Conservation (phyloP, 345 rosid species). For the Sonneratia alba region DNA sequence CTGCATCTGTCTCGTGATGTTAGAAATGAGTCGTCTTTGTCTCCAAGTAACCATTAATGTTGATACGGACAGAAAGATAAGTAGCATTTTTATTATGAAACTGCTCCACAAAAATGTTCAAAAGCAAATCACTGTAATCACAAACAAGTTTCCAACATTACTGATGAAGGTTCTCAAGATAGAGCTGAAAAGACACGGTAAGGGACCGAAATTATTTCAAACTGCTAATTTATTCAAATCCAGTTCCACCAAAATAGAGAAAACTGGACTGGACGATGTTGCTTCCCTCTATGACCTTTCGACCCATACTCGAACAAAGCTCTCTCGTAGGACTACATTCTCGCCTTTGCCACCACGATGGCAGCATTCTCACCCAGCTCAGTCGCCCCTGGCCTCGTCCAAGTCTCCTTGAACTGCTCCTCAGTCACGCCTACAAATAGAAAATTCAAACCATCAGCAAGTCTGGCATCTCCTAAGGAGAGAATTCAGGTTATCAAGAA, state of each 20-base stretch:
- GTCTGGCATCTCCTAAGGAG: too few relatives aligned
- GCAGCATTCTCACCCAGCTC: slow-evolving; percentile 37
- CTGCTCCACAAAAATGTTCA: background rate
- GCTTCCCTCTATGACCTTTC: background rate
- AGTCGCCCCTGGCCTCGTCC: slow-evolving; percentile 58
- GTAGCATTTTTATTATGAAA: too few relatives aligned
- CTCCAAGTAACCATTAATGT: background rate
- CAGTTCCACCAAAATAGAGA: slow-evolving; percentile 15
- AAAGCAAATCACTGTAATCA: background rate
- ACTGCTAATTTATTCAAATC: slow-evolving; percentile 17
- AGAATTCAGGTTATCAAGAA: background rate
- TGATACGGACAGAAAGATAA: too few relatives aligned
- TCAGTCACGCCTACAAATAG: slow-evolving; percentile 68
- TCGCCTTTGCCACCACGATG: slow-evolving; percentile 66
- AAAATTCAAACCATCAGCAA: background rate
- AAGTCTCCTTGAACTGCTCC: slow-evolving; percentile 88
- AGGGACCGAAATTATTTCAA: slow-evolving; percentile 13
- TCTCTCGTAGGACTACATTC: slow-evolving; percentile 45
- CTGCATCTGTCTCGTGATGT: background rate
- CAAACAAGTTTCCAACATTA: background rate
- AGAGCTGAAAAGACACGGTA: slow-evolving; percentile 1
- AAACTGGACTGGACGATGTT: slow-evolving; percentile 14
- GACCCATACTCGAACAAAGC: background rate
- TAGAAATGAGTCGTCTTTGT: too few relatives aligned
- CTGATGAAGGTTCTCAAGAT: background rate